A percentile compares a stretch with the other conserved stretches of the same genome.
Evolutionary conservation across 2,329 filamentous ascomycete genomes (phyloP).

Genomic region (Fusarium siculi): DNA sequence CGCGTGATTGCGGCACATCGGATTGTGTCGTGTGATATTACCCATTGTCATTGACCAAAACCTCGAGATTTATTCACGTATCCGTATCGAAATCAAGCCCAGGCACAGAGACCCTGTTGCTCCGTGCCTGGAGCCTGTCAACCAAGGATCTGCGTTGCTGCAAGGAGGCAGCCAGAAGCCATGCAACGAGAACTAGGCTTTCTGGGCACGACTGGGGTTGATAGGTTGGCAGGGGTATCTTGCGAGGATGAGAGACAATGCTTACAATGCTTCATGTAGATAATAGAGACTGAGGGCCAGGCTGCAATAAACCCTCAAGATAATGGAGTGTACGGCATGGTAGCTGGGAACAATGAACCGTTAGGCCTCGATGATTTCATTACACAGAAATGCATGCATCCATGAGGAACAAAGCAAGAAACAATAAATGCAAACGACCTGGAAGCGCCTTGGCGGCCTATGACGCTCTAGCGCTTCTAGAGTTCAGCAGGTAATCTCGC

Average conservation of each 20-base stretch:
- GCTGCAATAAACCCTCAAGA: background rate
- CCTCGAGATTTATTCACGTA: conserved; percentile 8
- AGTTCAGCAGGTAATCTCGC: conserved; percentile 23
- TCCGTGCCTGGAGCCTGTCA: conserved; percentile 9
- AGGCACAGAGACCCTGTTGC: conserved; percentile 4
- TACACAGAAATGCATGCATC: background rate
- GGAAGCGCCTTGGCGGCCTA: conserved; percentile 19
- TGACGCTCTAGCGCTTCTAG: conserved; percentile 35
- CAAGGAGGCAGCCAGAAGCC: conserved; percentile 29
- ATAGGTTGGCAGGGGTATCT: conserved; percentile 13
- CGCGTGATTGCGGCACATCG: conserved; percentile 12
- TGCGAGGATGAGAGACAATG: conserved; percentile 9
- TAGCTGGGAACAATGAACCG: background rate
- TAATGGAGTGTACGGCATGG: background rate
- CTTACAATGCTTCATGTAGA: background rate
- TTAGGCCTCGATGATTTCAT: conserved; percentile 22
- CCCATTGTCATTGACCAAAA: conserved; percentile 11
- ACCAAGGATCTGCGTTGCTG: conserved; percentile 18
- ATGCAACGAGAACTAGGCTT: conserved; percentile 13
- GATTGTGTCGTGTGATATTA: conserved; percentile 33
- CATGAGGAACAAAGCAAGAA: conserved; percentile 8
- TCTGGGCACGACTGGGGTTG: conserved; percentile 15
- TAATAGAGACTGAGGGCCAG: background rate
- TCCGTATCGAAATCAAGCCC: conserved; percentile 16
- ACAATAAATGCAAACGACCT: conserved; percentile 8